These are phyloP conservation scores for Sisymbrium irio DNA, from an alignment of 345 rosid species.

Conservation along the genomic window DNA sequence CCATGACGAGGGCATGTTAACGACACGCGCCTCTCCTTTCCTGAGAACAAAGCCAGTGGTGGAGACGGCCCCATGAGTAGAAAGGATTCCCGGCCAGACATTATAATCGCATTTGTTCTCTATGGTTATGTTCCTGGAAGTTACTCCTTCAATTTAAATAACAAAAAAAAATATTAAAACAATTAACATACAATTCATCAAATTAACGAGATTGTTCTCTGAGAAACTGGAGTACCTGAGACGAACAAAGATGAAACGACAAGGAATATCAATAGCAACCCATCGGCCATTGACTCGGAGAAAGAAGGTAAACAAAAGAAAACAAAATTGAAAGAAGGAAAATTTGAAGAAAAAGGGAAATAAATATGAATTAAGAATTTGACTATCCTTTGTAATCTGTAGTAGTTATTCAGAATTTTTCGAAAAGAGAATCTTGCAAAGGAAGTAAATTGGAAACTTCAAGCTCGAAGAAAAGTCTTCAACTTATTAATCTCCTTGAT, in stretches of 20 bases:
- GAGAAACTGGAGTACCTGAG: neutral
- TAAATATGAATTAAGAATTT: too few species aligned
- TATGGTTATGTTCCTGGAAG: neutral
- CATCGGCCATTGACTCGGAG: neutral
- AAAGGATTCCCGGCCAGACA: slow-evolving; percentile 46
- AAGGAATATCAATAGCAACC: neutral
- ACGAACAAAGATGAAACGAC: neutral
- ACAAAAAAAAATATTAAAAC: neutral
- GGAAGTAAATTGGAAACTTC: too few species aligned
- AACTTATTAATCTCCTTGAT: too few species aligned
- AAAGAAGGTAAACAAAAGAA: neutral
- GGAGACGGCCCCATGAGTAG: neutral
- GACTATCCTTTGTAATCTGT: too few species aligned
- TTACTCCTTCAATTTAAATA: neutral
- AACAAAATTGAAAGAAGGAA: neutral
- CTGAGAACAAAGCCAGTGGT: slow-evolving; percentile 54
- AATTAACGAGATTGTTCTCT: neutral
- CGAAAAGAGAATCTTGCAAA: too few species aligned
- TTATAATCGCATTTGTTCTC: slow-evolving; percentile 18
- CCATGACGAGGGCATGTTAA: slow-evolving; percentile 35
- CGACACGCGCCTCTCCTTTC: slow-evolving; percentile 26
- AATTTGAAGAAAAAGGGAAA: neutral
- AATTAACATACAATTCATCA: neutral
- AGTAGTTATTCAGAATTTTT: too few species aligned
- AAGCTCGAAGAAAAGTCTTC: too few species aligned